phyloP scores from a whole-genome alignment of 768 basidiomycete genomes.

The Pilatotrama ljubarskyi region DNA sequence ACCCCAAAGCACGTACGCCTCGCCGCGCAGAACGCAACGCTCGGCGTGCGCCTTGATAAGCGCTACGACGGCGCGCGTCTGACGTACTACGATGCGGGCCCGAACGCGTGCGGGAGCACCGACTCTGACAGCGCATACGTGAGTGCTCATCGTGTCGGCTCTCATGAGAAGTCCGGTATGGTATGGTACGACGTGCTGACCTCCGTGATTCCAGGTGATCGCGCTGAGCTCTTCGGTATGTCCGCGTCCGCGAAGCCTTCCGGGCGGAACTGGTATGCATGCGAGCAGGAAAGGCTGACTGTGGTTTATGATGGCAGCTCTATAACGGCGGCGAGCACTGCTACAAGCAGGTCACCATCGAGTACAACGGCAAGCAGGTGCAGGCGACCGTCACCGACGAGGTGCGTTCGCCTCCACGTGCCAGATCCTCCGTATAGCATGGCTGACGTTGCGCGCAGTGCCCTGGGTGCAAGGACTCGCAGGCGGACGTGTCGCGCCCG shows the following conservation, averaged over 20 bases:
- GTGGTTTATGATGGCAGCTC: constrained; percentile 46
- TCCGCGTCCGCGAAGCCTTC: neutral
- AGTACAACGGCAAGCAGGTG: constrained; percentile 55
- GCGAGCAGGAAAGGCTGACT: neutral
- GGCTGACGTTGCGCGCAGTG: constrained; percentile 43
- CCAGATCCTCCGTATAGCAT: neutral
- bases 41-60: constrained; percentile 3
- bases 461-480: constrained; percentile 60
- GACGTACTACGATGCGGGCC: constrained; percentile 27
- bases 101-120: constrained; percentile 24
- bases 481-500: constrained; percentile 66
- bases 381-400: constrained; percentile 62
- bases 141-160: constrained; percentile 6
- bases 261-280: too few species aligned
- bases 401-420: constrained; percentile 34
- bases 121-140: constrained; percentile 23
- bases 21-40: constrained; percentile 1
- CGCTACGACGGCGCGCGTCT: constrained; percentile 20
- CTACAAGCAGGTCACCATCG: constrained; percentile 61
- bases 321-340: constrained; percentile 55
- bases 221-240: constrained; percentile 40
- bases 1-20: too few species aligned
- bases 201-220: constrained; percentile 45
- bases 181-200: neutral
- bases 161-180: neutral